Evolutionary conservation across 163 green algal genomes (phyloP), one percentile per base, ranked within the genome.

Genomic region (Chloromonas sp.): DNA sequence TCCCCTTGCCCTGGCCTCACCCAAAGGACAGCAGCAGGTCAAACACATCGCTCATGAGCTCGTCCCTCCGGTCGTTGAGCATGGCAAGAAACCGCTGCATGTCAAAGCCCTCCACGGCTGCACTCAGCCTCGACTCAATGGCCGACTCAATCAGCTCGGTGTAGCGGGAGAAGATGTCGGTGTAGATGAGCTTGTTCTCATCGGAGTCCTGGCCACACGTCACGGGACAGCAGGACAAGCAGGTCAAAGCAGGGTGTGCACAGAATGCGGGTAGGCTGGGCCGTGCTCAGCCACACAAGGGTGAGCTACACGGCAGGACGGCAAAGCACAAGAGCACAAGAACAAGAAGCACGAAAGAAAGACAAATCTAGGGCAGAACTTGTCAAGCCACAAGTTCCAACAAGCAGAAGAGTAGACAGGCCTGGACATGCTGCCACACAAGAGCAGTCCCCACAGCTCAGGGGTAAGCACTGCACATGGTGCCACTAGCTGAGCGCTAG

Each of bases 161-260:
- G 78, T 94, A 95, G 59, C 89, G 74, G 1, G 84, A 70, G 82
- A 94, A 94, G 14, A 93, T 60, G 0, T 92, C 82, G 8, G 85
- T 94, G 91, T 95, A 95, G 3, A 88, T 84, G n/a, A 95, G 87
- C 87, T 93, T 93, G 87, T 95, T 95, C 86, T 95, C 92, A 11
- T 89, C 88, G 14, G 61, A 82, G 61, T 94, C 89, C 88, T 93
- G 87, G 70, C 13, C 3, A 61, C 74, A 80, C 2, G 36, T 36
- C 36, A 36, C 36, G 36, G 36, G 36, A 58, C 11, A 59, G 14
- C 74, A 60, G 11, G 8, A 57, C 14, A 5, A 2, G 13, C 78
- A 82, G 78, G 36, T 61, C 1, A 58, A 61, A 66, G 13, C 14
- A 82, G 57, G 8, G 36, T 36, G 36, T 36, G 36, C 36, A 36